Evolutionary conservation across 2,329 filamentous ascomycete species (phyloP), one percentile per base, ranked within the genome.

Genomic region (Colletotrichum coccodes): DNA sequence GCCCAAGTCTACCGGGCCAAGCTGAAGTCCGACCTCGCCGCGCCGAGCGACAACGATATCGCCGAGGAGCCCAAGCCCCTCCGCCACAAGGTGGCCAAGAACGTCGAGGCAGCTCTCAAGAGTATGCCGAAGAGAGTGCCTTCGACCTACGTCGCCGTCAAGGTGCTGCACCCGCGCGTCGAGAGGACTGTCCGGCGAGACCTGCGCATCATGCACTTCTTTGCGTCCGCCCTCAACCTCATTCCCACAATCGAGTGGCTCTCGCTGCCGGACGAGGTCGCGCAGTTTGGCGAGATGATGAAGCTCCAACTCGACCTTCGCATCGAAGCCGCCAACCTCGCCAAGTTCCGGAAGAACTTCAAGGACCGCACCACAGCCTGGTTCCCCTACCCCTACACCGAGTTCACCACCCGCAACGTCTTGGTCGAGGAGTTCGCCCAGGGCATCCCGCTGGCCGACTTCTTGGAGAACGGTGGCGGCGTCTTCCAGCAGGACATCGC

Each of bases 271-370:
- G 95, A 98, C 73, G 96, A 99, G 78, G 96, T 98, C 3, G 82
- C 86, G 16, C 94, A 98, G 76, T 99, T 99, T 76, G 95, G 95
- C 28, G 93, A 97, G 77, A 99, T 99, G 96, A 99, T 99, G 96
- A 92, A 92, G 75, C 84, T 98, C n/a, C 96, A 99, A 78, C 86
- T 99, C 3, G 96, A 99, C 79, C 86, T 99, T 40, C 92, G 96
- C 60, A 98, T 98, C 70, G 96, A 99, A 79, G 92, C 94, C 1
- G 92, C 95, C 42, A 99, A 99, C 75, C 84, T 99, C 3, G 90
- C 91, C 26, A 90, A 91, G 16, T 98, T 99, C 84, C 91, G 96
- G 60, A 91, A 92, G 74, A 94, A 98, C 77, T 99, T 99, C 85
- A 93, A 92, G 74, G 88, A 94, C 67, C 89, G 96, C 50, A 92